Evolutionary conservation across 1,284 basidiomycete genomes (phyloP).

Genomic region (Farysia itapuensis): DNA sequence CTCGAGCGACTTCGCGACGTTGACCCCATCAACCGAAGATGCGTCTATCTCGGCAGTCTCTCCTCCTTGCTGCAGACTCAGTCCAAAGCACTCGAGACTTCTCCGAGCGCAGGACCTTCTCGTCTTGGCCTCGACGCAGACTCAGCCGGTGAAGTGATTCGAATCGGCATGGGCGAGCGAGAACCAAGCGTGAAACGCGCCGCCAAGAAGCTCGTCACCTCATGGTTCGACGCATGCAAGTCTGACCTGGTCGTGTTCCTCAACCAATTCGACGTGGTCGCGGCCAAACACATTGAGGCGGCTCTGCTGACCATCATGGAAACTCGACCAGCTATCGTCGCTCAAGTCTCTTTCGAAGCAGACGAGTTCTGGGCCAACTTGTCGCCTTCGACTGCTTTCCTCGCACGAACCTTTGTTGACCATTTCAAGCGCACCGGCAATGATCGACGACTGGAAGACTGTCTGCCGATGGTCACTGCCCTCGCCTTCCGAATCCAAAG

Average conservation of each 20-base stretch:
- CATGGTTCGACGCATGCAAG: constrained; percentile 50
- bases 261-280: constrained; percentile 68
- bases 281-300: constrained; percentile 69
- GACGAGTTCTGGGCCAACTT: constrained; percentile 77
- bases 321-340: constrained; percentile 67
- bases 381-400: constrained; percentile 78
- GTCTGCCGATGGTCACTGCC: constrained; percentile 83
- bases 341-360: constrained; percentile 66
- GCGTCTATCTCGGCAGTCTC: constrained; percentile 70
- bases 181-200: constrained; percentile 80
- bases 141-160: constrained; percentile 41
- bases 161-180: constrained; percentile 81
- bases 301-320: constrained; percentile 71
- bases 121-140: constrained; percentile 42
- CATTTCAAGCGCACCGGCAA: constrained; percentile 70
- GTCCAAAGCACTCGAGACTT: constrained; percentile 9
- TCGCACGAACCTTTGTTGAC: constrained; percentile 81
- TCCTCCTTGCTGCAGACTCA: constrained; percentile 28
- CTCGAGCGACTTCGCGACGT: constrained; percentile 82
- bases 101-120: constrained; percentile 14
- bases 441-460: constrained; percentile 71
- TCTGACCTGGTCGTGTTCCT: constrained; percentile 65
- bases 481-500: constrained; percentile 83
- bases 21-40: constrained; percentile 77
- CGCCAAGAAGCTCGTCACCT: constrained; percentile 66